Evolutionary conservation across 306 rosid species (phyloP), one percentile per base, ranked within the genome.

Genomic region (Cucurbita moschata): DNA sequence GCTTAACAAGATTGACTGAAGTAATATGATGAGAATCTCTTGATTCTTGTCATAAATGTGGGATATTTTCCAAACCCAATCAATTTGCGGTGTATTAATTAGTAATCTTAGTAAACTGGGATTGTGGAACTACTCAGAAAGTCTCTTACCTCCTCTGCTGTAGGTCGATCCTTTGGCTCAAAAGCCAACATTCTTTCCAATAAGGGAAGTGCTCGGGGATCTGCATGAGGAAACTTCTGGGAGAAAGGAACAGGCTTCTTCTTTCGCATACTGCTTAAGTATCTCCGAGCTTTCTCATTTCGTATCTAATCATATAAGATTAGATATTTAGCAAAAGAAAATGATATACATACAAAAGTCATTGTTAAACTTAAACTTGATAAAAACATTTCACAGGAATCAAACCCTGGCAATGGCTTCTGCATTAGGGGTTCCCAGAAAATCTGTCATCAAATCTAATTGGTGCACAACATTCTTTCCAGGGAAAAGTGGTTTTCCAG

Each of bases 381-480:
- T 35, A 50, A 56, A 40, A 39, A 38, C 7, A 63, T 23, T 55
- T 38, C 21, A 52, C 62, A 80, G 75, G 72, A 81, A 66, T 70
- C 94, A 81, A 39, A 95, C 99, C 96, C 97, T 89, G 59, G 91
- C 96, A 81, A 89, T 85, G 78, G 99, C 91, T 21, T 95, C 99
- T 39, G 80, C 81, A 75, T 88, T 91, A 26, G 99, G 99, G 21
- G 96, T 89, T 84, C 99, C 99, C 77, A 95, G 87, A 83, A 89
- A 74, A 79, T 95, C 99, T 65, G 96, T 91, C 99, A 95, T 95
- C 77, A 95, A 83, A 80, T 95, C 99, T 81, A 95, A 79, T 78
- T 95, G 99, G 82, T 95, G 99, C 62, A 95, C 99, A 56, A 95
- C 96, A 80, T 95, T 95, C 83, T 95, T 95, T 53, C 99, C 99